phyloP scores from a whole-genome alignment of 495 filamentous ascomycete genomes.

The Aspergillus diversus region DNA sequence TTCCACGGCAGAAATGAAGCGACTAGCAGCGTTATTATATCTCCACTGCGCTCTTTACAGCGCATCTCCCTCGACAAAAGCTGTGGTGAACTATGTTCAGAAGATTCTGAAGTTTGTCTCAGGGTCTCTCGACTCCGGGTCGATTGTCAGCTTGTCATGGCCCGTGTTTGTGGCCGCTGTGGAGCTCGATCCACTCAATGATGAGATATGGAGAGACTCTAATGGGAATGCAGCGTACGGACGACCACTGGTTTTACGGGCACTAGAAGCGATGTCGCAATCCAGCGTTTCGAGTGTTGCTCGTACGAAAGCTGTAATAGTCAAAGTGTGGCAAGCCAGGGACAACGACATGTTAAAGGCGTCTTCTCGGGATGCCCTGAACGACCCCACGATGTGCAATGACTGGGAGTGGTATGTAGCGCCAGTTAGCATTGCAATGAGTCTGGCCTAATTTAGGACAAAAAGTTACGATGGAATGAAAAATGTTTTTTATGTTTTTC shows the following conservation, averaged over 20 bases:
- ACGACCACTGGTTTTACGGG: slow-evolving; percentile 43
- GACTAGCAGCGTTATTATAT: slow-evolving; percentile 45
- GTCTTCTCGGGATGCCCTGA: slow-evolving; percentile 16
- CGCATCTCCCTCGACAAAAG: slow-evolving; percentile 40
- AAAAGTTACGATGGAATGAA: neutral
- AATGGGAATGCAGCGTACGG: slow-evolving; percentile 30
- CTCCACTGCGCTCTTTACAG: slow-evolving; percentile 46
- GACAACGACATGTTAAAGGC: slow-evolving; percentile 42
- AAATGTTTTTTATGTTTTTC: neutral
- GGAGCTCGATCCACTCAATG: slow-evolving; percentile 44
- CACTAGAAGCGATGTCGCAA: slow-evolving; percentile 44
- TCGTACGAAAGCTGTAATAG: slow-evolving; percentile 45
- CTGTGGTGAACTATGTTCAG: slow-evolving; percentile 42
- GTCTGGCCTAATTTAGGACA: slow-evolving; percentile 36
- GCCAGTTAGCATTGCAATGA: slow-evolving; percentile 47
- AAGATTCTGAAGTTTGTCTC: slow-evolving; percentile 40
- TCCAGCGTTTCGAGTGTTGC: slow-evolving; percentile 47
- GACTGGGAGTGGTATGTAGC: slow-evolving; percentile 51
- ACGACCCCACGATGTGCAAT: slow-evolving; percentile 27
- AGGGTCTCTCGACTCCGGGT: slow-evolving; percentile 37
- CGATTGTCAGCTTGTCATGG: slow-evolving; percentile 42
- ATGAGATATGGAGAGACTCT: slow-evolving; percentile 39
- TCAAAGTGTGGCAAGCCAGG: slow-evolving; percentile 48
- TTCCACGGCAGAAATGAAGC: slow-evolving; percentile 46
- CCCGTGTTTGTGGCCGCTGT: slow-evolving; percentile 52